Conservation (phyloP, 2,329 filamentous ascomycete species). For the Orbilia quercus region DNA sequence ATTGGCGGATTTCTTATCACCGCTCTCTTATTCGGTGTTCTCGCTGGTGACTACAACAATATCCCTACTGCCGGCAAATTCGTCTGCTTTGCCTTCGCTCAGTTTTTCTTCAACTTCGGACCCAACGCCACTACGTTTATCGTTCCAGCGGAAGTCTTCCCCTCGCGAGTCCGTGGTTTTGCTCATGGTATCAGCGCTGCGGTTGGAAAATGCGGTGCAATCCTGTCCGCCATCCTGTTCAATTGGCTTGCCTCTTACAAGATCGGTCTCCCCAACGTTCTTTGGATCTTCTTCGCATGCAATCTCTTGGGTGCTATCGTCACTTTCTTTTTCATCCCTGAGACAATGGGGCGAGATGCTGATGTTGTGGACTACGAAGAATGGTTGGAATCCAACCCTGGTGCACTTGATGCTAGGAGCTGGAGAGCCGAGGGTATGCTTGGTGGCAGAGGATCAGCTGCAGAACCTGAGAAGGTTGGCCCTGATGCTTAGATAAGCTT, state of each 20-base stretch:
- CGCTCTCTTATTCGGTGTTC: slow-evolving; percentile 21
- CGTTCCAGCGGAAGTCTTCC: slow-evolving; percentile 63
- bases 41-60: slow-evolving; percentile 46
- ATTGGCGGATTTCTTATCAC: slow-evolving; percentile 62
- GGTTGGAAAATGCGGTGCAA: slow-evolving; percentile 62
- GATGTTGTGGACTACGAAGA: slow-evolving; percentile 59
- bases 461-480: slow-evolving; percentile 15
- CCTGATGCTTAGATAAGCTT: neutral
- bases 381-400: slow-evolving; percentile 53
- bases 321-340: slow-evolving; percentile 59
- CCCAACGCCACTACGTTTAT: slow-evolving; percentile 63
- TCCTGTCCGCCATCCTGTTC: slow-evolving; percentile 67
- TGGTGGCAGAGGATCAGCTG: slow-evolving; percentile 20
- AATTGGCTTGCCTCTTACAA: slow-evolving; percentile 67
- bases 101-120: slow-evolving; percentile 60
- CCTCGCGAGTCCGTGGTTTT: slow-evolving; percentile 62
- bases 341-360: slow-evolving; percentile 59
- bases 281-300: slow-evolving; percentile 61
- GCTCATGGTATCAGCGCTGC: slow-evolving; percentile 63
- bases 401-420: slow-evolving; percentile 14
- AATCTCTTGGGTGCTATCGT: slow-evolving; percentile 58
- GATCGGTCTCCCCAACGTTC: slow-evolving; percentile 57
- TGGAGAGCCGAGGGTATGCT: slow-evolving; percentile 40
- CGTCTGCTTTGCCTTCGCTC: slow-evolving; percentile 51
- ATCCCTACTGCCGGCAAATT: slow-evolving; percentile 49